Evolutionary conservation across 2,329 filamentous ascomycete species (phyloP), one percentile per base, ranked within the genome.

Genomic region (Gremmenia infestans): DNA sequence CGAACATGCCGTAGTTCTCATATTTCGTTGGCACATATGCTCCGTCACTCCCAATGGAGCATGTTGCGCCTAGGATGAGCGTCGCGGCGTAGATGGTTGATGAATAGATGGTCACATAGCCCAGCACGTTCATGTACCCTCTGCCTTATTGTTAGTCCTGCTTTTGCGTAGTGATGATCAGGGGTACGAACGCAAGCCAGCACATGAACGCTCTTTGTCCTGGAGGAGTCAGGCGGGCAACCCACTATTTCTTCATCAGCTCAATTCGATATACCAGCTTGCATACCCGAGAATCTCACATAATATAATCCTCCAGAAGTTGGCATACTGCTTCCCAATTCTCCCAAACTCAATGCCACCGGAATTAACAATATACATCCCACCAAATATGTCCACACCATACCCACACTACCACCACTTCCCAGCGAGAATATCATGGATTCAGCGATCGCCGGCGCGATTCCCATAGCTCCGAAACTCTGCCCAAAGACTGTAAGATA

Each of bases 31-130:
- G 60, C 8, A 63, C 53, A 48, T 59, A 70, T 2, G 35, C 54
- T 4, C 56, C 54, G 37, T 67, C 60, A 12, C 65, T 60, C 1
- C 61, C 62, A 19, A 70, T 70, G 1, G 62, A 63, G 48, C 59
- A 60, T 8, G 60, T 58, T 2, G 67, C 68, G 14, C 64, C 65
- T 7, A 70, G 58, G 9, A 70, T 67, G 4, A 70, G 60, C 1
- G 67, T 70, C 17, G 67, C 68, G 1, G 64, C 68, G 43, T 70
- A 70, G 28, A 70, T 70, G 1, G 68, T 70, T 0, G 68, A 70
- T 6, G 68, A 63, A 35, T 68, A 70, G 37, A 70, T 70, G 1
- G 67, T 68, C 1, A 70, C 66, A 32, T 70, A 70, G 22, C 68
- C 68, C 5, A 70, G 49, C 11, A 68, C 66, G 28, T 69, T 70